phyloP scores from a whole-genome alignment of 495 filamentous ascomycete species.

The Arthonia radiata region DNA sequence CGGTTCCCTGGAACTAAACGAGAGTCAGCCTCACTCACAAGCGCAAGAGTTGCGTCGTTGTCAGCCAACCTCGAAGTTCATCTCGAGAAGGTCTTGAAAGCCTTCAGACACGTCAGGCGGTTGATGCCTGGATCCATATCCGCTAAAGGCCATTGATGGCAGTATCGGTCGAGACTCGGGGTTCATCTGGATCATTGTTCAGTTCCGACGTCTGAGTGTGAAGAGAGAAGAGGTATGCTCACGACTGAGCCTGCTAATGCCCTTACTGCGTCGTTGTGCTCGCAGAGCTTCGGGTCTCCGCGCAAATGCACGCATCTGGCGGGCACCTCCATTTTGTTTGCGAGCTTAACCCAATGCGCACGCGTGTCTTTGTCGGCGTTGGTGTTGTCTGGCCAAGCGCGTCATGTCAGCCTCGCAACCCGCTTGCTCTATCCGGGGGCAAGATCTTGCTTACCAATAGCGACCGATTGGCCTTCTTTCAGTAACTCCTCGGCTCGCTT shows the following conservation, averaged over 20 bases:
- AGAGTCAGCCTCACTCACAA: slow-evolving; percentile 1
- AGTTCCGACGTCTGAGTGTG: slow-evolving; percentile 1
- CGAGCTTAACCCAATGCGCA: slow-evolving; percentile 48
- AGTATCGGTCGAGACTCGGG: slow-evolving; percentile 54
- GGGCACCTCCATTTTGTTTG: slow-evolving; percentile 39
- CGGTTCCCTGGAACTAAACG: slow-evolving; percentile 27
- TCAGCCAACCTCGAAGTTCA: slow-evolving; percentile 35
- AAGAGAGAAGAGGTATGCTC: slow-evolving; percentile 13
- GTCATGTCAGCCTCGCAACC: too few relatives aligned
- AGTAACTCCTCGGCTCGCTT: slow-evolving; percentile 45
- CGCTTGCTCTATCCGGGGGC: too few relatives aligned
- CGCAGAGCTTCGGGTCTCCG: slow-evolving; percentile 41
- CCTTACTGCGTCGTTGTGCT: slow-evolving; percentile 75
- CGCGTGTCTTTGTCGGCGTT: slow-evolving; percentile 61
- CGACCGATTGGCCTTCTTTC: slow-evolving; percentile 38
- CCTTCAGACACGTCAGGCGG: slow-evolving; percentile 54
- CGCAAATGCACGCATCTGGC: slow-evolving; percentile 78
- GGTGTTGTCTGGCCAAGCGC: slow-evolving; percentile 94
- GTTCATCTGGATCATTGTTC: slow-evolving; percentile 30
- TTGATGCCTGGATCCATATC: slow-evolving; percentile 42
- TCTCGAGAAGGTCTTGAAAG: slow-evolving; percentile 50
- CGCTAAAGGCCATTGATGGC: slow-evolving; percentile 54
- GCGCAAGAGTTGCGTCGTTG: slow-evolving; percentile 1
- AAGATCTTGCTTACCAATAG: slow-evolving; percentile 56
- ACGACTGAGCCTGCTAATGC: slow-evolving; percentile 34